Evolutionary conservation across 2,329 filamentous ascomycete genomes (phyloP).

Genomic region (Penicillium sp.): DNA sequence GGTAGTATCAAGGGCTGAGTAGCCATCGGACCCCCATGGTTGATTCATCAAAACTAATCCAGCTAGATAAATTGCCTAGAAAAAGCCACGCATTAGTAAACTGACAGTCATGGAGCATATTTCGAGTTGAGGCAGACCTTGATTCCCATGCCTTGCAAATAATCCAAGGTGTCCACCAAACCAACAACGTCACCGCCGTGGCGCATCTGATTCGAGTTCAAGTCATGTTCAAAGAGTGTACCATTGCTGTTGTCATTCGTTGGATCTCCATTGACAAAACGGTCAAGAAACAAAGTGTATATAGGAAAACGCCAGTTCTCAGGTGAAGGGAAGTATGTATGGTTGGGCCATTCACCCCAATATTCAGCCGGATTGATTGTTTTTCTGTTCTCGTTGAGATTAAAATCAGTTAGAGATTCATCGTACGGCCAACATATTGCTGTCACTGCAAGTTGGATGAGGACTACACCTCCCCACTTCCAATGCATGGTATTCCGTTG

Average conservation of each 20-base stretch:
- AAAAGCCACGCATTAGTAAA: neutral
- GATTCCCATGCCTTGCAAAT: constrained; percentile 69
- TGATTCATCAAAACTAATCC: constrained; percentile 69
- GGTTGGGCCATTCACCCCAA: constrained; percentile 61
- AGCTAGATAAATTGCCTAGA: constrained; percentile 64
- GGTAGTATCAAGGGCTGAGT: constrained; percentile 66
- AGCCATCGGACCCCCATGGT: constrained; percentile 68
- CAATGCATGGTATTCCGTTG: constrained; percentile 39
- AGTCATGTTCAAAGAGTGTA: constrained; percentile 66
- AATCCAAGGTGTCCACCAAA: constrained; percentile 66
- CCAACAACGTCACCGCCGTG: constrained; percentile 67
- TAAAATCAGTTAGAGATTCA: constrained; percentile 59
- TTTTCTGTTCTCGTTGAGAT: constrained; percentile 65
- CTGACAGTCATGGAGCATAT: neutral
- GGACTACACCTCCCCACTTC: constrained; percentile 33
- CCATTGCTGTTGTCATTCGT: constrained; percentile 68
- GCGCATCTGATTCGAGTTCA: constrained; percentile 66
- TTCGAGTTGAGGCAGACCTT: constrained; percentile 50
- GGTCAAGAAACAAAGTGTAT: constrained; percentile 69
- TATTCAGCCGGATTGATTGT: constrained; percentile 65
- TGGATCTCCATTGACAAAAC: constrained; percentile 69
- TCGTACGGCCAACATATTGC: constrained; percentile 55
- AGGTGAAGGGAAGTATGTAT: constrained; percentile 61
- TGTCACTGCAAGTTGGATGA: constrained; percentile 38
- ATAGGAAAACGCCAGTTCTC: constrained; percentile 69